Evolutionary conservation across 139 green algal genomes (phyloP).

Genomic region (Tetraselmis chui): DNA sequence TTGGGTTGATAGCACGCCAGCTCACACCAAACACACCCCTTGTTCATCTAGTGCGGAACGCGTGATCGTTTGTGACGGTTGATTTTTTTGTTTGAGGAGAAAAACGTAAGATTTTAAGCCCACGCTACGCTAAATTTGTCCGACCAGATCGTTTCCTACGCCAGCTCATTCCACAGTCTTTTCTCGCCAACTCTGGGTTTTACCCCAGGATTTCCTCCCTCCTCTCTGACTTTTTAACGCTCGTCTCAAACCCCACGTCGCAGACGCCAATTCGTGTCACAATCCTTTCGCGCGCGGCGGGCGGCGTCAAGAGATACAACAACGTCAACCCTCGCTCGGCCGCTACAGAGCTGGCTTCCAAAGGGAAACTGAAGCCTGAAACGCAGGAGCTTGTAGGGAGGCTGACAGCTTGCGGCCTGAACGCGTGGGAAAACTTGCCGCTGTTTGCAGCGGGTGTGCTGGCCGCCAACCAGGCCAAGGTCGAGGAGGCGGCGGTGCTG

Average conservation of each 20-base stretch:
- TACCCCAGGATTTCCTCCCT: neutral
- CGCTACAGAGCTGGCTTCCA: neutral
- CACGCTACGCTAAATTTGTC: no score
- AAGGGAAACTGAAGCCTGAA: neutral
- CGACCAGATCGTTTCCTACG: no score
- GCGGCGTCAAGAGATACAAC: neutral
- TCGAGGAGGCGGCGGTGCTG: neutral
- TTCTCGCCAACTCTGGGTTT: neutral
- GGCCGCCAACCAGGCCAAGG: neutral
- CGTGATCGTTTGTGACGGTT: no score
- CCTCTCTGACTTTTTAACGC: neutral
- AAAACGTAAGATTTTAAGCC: no score
- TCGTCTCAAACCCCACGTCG: neutral
- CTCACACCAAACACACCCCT: no score
- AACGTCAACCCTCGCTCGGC: neutral
- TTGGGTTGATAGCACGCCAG: no score
- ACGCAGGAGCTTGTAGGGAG: neutral
- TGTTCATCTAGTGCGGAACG: no score
- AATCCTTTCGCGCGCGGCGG: neutral
- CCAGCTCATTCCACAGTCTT: neutral
- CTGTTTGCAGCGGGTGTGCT: neutral
- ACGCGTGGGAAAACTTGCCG: neutral
- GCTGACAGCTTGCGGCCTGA: neutral
- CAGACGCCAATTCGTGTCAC: neutral
- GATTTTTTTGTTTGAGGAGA: no score